These are phyloP conservation scores for Alternaria sp. DNA, from an alignment of 2,329 filamentous ascomycete species.

Conservation along the genomic window DNA sequence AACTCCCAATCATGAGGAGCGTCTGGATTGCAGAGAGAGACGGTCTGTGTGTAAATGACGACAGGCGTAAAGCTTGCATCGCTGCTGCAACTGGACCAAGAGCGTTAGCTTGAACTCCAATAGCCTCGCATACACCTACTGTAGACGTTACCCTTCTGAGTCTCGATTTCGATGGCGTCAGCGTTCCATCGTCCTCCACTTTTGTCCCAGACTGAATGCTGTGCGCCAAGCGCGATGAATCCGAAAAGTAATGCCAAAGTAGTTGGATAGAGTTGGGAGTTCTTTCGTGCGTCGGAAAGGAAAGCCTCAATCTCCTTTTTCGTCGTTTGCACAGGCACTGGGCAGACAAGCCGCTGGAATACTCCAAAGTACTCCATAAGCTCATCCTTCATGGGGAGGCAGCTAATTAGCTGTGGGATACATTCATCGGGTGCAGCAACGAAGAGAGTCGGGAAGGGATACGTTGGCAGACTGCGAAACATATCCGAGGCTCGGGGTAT, in stretches of 20 bases:
- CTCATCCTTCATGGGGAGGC: constrained; percentile 53
- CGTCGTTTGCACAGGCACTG: constrained; percentile 53
- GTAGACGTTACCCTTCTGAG: constrained; percentile 52
- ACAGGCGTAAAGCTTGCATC: constrained; percentile 58
- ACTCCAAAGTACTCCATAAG: constrained; percentile 49
- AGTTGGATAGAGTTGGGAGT: constrained; percentile 54
- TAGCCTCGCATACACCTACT: constrained; percentile 42
- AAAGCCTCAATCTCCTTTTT: constrained; percentile 55
- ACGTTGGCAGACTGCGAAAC: constrained; percentile 48
- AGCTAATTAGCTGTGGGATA: constrained; percentile 45
- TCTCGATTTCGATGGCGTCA: constrained; percentile 46
- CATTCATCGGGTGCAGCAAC: constrained; percentile 42
- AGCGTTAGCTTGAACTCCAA: not conserved
- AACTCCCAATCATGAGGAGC: constrained; percentile 57
- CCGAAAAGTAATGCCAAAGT: constrained; percentile 58
- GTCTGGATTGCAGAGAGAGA: constrained; percentile 56
- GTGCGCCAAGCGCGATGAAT: constrained; percentile 55
- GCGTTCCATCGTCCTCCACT: constrained; percentile 48
- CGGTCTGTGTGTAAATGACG: constrained; percentile 57
- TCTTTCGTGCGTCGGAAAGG: constrained; percentile 50
- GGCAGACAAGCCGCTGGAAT: constrained; percentile 53
- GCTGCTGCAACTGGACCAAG: constrained; percentile 53
- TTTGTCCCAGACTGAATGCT: constrained; percentile 55
- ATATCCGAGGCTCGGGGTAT: constrained; percentile 53
- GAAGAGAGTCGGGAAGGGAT: constrained; percentile 56